phyloP scores from a whole-genome alignment of 352 stramenopile species.

The Globisporangium iwayamae region DNA sequence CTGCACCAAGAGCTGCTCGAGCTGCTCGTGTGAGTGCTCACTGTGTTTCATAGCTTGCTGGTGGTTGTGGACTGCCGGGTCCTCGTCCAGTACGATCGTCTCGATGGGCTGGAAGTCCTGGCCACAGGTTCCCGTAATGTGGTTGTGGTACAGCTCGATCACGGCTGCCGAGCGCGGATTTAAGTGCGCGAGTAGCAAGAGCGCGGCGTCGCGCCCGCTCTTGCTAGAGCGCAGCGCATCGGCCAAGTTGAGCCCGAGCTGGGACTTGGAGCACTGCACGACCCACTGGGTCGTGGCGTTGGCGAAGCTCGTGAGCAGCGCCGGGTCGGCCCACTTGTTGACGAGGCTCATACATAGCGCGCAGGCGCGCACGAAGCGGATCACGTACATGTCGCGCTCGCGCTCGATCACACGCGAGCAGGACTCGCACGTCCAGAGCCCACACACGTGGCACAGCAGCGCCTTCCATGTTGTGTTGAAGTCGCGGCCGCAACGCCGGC shows the following conservation, averaged over 20 bases:
- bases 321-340: constrained; percentile 51
- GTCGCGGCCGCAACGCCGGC: constrained; percentile 38
- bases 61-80: constrained; percentile 3
- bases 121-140: constrained; percentile 1
- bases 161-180: constrained; percentile 19
- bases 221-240: constrained; percentile 33
- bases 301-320: constrained; percentile 27
- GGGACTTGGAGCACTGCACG: constrained; percentile 27
- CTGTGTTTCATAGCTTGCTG: not conserved
- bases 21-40: constrained; percentile 2
- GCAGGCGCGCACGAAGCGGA: constrained; percentile 51
- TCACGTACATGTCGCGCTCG: constrained; percentile 38
- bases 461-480: constrained; percentile 50
- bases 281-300: constrained; percentile 28
- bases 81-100: constrained; percentile 6
- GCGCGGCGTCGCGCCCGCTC: constrained; percentile 26
- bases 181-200: constrained; percentile 34
- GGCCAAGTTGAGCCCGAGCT: constrained; percentile 43
- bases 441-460: constrained; percentile 51
- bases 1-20: constrained; percentile 48
- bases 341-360: constrained; percentile 34
- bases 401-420: constrained; percentile 56
- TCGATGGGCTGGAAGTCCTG: constrained; percentile 6
- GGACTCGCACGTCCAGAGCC: constrained; percentile 41
- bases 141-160: constrained; percentile 34